These are phyloP conservation scores for Selaginella moellendorffii DNA, from an alignment of 75 land plant genomes.

Conservation along the genomic window DNA sequence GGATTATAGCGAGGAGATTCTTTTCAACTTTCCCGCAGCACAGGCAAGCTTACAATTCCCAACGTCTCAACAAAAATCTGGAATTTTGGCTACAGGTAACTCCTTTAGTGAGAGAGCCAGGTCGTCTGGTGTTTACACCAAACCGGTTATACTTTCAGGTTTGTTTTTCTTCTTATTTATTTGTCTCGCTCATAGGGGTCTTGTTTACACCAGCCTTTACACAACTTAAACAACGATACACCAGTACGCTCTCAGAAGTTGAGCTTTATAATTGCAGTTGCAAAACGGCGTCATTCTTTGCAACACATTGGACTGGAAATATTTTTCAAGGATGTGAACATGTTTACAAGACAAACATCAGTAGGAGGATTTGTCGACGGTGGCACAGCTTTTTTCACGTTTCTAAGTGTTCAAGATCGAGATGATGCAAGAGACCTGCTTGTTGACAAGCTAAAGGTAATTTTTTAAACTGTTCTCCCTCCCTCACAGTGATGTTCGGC, in stretches of 20 bases:
- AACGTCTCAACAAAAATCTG: no score
- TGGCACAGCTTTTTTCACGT: constrained; percentile 33
- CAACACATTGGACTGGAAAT: constrained; percentile 29
- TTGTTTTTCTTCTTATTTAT: background rate
- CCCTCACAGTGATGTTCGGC: background rate
- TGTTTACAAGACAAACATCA: constrained; percentile 3
- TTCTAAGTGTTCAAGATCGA: constrained; percentile 23
- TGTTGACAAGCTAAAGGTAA: constrained; percentile 23
- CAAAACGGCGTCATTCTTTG: constrained; percentile 29
- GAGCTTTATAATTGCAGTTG: constrained; percentile 24
- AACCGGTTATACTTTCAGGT: constrained; percentile 33
- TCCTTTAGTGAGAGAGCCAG: constrained; percentile 38
- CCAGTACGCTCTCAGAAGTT: constrained; percentile 31
- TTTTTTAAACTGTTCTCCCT: background rate
- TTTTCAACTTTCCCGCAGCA: constrained; percentile 27
- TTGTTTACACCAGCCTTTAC: constrained; percentile 18
- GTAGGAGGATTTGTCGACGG: constrained; percentile 17
- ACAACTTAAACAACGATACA: constrained; percentile 30
- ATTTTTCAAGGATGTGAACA: constrained; percentile 24
- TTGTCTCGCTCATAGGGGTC: background rate
- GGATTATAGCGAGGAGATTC: constrained; percentile 25
- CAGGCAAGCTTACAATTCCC: constrained; percentile 21
- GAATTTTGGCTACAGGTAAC: constrained; percentile 28
- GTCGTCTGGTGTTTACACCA: constrained; percentile 29
- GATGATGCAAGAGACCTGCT: constrained; percentile 11